Base-by-base conservation (phyloP, 1,284 basidiomycete species). In the Trametes sp. region DNA sequence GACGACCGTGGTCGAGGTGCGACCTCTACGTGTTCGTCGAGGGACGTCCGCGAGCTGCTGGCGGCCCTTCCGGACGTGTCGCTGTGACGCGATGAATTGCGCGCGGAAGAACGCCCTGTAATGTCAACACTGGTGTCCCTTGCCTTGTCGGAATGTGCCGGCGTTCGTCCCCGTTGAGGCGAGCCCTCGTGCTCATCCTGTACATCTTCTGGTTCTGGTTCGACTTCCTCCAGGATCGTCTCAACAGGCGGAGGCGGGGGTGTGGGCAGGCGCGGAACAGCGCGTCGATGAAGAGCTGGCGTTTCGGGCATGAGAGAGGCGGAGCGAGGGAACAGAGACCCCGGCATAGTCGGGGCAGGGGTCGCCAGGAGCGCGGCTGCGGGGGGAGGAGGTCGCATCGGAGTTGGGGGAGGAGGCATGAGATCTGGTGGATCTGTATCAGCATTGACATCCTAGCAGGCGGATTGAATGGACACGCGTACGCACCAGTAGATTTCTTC, bases 251-350 rank as follows among this genome's bases (percentile, higher is more conserved):
- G 54, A 1, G 67, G 69, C 14, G 65, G 55, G 4, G 67, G 68
- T 8, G 65, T 66, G 11, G 60, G 67, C 5, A 58, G 62, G 0
- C 65, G 46, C 14, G 57, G 63, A 24, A 56, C 54, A 29, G 56
- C 60, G 54, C 63, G 66, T 26, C 33, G 55, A 7, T 28, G n/a
- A 1, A 49, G n/a, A 7, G 62, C 54, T 8, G n/a, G 1, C 11
- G 54, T 42, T 36, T 84, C 82, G 2, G 87, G 86, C 36, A 85
- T 76, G 14, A 87, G 77, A 21, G 90, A 91, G 0, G 85, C 81
- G 0, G 90, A 90, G 6, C 89, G 86, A 9, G 89, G 85, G 70
- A 86, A 90, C 8, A 93, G 81, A 1, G 90, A 84, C 11, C 90
- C 91, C n/a, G 90, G 91, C 90, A 93, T 93, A 1, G 86, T 88